Evolutionary conservation across 2,329 filamentous ascomycete genomes (phyloP).

Genomic region (Geosmithia flava): DNA sequence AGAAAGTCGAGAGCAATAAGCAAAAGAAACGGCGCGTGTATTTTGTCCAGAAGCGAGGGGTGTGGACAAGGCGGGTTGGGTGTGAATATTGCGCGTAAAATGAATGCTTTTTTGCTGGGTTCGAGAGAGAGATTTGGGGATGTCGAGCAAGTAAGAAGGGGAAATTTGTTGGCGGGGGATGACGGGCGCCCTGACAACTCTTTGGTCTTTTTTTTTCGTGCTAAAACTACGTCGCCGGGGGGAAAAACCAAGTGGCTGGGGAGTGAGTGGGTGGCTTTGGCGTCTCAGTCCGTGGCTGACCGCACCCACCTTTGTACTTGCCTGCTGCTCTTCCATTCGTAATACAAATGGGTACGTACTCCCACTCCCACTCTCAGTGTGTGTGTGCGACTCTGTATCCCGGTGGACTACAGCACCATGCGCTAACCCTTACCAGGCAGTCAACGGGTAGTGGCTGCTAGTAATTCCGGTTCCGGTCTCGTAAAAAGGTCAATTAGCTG

Average conservation of each 20-base stretch:
- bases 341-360: no score
- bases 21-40: not conserved
- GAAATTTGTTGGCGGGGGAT: constrained; percentile 9
- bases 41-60: not conserved
- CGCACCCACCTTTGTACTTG: not conserved
- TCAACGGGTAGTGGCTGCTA: not conserved
- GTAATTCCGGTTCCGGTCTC: not conserved
- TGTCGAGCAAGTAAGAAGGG: constrained; percentile 1
- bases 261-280: constrained; percentile 3
- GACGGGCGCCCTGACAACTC: no score
- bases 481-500: not conserved
- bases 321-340: not conserved
- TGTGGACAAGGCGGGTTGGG: not conserved
- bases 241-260: constrained; percentile 27
- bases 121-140: constrained; percentile 7
- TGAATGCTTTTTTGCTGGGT: constrained; percentile 3
- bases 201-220: not conserved
- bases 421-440: not conserved
- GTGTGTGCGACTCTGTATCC: not conserved
- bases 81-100: constrained; percentile 2
- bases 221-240: constrained; percentile 9
- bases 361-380: no score
- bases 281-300: not conserved
- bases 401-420: not conserved
- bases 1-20: not conserved